Evolutionary conservation across 2,329 filamentous ascomycete genomes (phyloP).

Genomic region (Hymenoscyphus infarciens): DNA sequence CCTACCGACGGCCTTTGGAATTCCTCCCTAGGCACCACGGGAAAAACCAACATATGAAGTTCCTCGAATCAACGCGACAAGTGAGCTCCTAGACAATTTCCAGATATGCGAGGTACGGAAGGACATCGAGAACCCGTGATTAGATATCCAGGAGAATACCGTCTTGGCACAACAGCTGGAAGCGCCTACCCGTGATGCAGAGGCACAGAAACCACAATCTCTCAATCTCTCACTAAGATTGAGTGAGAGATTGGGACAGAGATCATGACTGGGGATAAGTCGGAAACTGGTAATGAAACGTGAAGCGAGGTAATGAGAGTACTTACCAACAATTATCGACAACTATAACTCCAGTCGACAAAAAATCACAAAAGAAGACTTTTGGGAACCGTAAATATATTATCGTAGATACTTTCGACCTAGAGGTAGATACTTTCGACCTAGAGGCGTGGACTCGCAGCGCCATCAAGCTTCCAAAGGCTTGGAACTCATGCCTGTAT

Average conservation of each 20-base stretch:
- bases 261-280: not conserved
- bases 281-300: not conserved
- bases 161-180: not conserved
- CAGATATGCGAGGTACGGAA: not conserved
- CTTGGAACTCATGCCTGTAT: too few relatives aligned
- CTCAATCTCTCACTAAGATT: not conserved
- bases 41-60: not conserved
- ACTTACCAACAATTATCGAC: not conserved
- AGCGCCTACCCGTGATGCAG: not conserved
- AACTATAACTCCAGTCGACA: not conserved
- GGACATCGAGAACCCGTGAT: not conserved
- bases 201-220: not conserved
- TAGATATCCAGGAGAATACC: not conserved
- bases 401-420: too few relatives aligned
- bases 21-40: not conserved
- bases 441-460: too few relatives aligned
- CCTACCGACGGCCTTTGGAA: not conserved
- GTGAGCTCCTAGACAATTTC: not conserved
- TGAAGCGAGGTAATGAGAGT: slow-evolving; percentile 1
- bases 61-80: not conserved
- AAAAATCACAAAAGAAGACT: not conserved
- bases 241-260: not conserved
- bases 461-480: too few relatives aligned
- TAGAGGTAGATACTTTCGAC: too few relatives aligned
- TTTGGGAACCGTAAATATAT: too few relatives aligned